These are phyloP conservation scores for Tulasnella sp. DNA, from an alignment of 768 basidiomycete genomes.

Conservation along the genomic window DNA sequence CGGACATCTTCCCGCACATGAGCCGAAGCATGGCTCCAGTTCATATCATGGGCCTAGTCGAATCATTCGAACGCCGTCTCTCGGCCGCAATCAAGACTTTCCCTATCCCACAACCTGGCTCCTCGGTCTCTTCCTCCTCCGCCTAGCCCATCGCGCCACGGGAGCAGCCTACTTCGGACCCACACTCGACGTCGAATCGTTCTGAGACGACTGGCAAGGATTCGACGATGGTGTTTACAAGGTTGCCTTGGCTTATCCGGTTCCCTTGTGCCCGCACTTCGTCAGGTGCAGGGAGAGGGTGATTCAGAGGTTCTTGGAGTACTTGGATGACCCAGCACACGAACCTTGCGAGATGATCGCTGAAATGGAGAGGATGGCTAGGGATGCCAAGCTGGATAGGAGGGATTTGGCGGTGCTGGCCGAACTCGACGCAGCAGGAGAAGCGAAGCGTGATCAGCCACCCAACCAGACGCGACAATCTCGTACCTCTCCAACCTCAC, in stretches of 20 bases:
- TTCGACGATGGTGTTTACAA: constrained; percentile 13
- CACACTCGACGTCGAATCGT: constrained; percentile 1
- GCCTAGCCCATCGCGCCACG: constrained; percentile 9
- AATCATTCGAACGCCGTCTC: background rate
- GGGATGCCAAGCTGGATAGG: no score
- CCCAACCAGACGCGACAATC: no score
- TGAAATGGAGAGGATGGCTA: background rate
- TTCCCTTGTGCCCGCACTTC: background rate
- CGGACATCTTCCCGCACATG: background rate
- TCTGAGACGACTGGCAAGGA: background rate
- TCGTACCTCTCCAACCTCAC: no score
- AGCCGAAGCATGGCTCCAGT: constrained; percentile 2
- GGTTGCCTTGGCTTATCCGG: constrained; percentile 13
- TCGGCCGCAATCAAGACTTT: background rate
- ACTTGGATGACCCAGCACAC: constrained; percentile 10
- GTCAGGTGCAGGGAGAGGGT: constrained; percentile 8
- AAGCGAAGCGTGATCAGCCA: no score
- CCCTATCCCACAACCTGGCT: background rate
- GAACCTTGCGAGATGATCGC: constrained; percentile 10
- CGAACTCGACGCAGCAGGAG: no score
- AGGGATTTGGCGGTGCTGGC: no score
- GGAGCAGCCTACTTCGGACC: constrained; percentile 17
- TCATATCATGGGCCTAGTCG: background rate
- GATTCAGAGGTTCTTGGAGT: constrained; percentile 10
- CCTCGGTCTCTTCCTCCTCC: background rate